Base-by-base conservation (phyloP, 1,284 basidiomycete genomes). In the Cutaneotrichosporon sp. region DNA sequence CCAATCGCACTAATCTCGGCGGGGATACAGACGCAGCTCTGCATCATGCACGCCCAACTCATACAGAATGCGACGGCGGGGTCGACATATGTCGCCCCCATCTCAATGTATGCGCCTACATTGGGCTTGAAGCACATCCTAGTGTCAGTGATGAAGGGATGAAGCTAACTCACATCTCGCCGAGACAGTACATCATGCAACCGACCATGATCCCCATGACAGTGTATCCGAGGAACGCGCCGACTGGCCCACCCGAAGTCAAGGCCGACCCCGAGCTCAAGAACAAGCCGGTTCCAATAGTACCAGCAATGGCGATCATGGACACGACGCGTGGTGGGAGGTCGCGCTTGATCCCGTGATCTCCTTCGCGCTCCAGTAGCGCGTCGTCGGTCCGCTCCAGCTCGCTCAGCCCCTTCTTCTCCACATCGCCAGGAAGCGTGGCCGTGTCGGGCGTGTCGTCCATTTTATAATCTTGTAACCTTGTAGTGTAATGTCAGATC, bases 1-100 rank as follows among this genome's bases (percentile, higher is more conserved):
- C 36, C 38, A 5, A 89, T 88, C 2, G 91, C 90, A 2, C 87
- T 87, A 63, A 93, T 83, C 78, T 94, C 91, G 38, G 88, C 86
- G 14, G 69, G 65, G 50, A 72, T 60, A 26, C 62, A 64, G 21
- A 70, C 56, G 9, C 68, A 66, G 21, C 89, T 84, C 70, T 89
- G 87, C 56, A 90, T 84, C 62, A 89, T 78, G 55, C 90, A 81
- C 59, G 89, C 89, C 62, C 83, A 81, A 58, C 57, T 58, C 52
- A 90, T 73, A 62, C 88, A 84, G 56, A 74, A 62, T 10, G 61
- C 67, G 26, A 69, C 52, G 14, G 68, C 88, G 0, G 89, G 89
- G 59, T 89, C 81, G 38, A 91, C 87, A 50, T 69, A 70, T 21
- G 66, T 61, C 55, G 60, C 58, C 22, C 70, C 69, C 63, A 68